Evolutionary conservation across 2,329 filamentous ascomycete species (phyloP), one percentile per base, ranked within the genome.

Genomic region (Diaporthe aspalathi): DNA sequence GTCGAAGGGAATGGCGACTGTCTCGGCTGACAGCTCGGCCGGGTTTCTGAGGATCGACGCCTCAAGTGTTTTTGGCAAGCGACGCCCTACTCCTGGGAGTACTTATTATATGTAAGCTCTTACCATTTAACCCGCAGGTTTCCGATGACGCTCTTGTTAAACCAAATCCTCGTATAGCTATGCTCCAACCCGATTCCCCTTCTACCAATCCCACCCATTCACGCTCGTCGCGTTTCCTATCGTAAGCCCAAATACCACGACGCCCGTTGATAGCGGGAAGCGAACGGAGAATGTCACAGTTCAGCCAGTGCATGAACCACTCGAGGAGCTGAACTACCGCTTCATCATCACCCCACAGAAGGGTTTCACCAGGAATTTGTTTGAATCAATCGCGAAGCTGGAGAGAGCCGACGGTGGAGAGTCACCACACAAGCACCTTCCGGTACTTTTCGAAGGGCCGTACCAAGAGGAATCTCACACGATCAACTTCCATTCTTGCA

Each of bases 201-300:
- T 68, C 22, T 68, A 68, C 29, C 35, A 47, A 20, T 49, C 66
- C 29, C 66, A 68, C 27, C 66, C 66, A 8, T 68, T 68, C 20
- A 68, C 66, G 12, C 16, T 68, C 29, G 66, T 57, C 20, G 66
- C 43, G 2, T 60, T 68, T 9, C 66, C 66, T 2, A 50, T n/a
- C 29, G n/a, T 40, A 2, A 27, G 5, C 17, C 20, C 40, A 35
- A 5, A 38, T 16, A 7, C 32, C 1, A 43, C 22, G 2, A 20
- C 43, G 1, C 22, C 35, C 6, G 12, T 38, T 4, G 29, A 52
- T 17, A 56, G 20, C 2, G 57, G 52, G 17, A 62, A 50, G 17
- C 17, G 16, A 12, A 14, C 32, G 1, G 49, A 38, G 1, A 62
- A 12, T 24, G 1, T 35, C 11, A 52, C 47, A 17, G 22, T 62